Base-by-base conservation (phyloP, 306 rosid genomes). In the Chamaecrista fasciculata region DNA sequence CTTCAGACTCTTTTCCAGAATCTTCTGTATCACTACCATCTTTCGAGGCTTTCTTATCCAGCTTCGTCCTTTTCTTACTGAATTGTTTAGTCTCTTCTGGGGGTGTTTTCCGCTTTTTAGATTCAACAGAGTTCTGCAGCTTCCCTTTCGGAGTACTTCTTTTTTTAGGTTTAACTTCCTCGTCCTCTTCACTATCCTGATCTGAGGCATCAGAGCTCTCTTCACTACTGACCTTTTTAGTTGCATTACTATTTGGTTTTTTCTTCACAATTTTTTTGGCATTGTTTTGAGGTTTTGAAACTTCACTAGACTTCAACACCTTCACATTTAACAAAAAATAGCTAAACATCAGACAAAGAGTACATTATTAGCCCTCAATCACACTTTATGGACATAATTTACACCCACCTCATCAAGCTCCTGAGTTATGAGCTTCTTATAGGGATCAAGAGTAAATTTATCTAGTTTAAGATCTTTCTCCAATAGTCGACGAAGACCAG, bases 391-490 rank as follows among this genome's bases (percentile, higher is more conserved):
- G 49, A 23, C 51, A 39, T 16, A 46, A 49, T 36, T 61, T 53
- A 36, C 43, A 48, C 82, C 58, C 53, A 84, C 90, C 79, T 71
- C 62, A 44, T 94, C 98, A 71, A 94, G 79, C 70, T 90, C 86
- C 43, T 76, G 86, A 68, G 77, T 85, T 76, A 94, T 85, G 77
- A 90, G 76, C 81, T 90, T 89, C 80, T 94, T 94, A 62, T 1
- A 74, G 47, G 89, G 72, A 79, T 94, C 98, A 58, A 94, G 95
- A 70, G 85, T 31, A 79, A 73, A 62, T 67, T 70, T 73, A 57
- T 80, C 84, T 62, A 94, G 91, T 68, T 82, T 76, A 79, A 94
- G 97, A 80, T 94, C 98, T 79, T 81, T 79, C 82, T 94, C 98
- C 82, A 94, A 71, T 58, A 90, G 82, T 50, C 98, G 87, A 31